Percentiles rank a stretch among this genome's conserved stretches.
phyloP scores from a whole-genome alignment of 2,329 filamentous ascomycete genomes.

The Diaporthe vexans region DNA sequence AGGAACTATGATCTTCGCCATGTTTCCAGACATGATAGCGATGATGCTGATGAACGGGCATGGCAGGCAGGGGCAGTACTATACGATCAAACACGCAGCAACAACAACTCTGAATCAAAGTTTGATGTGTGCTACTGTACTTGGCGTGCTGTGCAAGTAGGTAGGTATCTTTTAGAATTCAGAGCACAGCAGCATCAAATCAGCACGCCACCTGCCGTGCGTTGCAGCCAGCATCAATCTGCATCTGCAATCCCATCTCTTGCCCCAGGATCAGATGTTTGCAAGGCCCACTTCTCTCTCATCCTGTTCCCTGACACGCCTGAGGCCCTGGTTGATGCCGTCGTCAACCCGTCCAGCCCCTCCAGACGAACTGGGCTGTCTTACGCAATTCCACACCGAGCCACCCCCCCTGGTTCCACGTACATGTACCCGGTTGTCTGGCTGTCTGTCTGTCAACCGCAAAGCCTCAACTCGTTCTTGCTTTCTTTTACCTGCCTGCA shows the following conservation, averaged over 20 bases:
- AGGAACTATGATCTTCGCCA: background rate
- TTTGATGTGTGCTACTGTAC: background rate
- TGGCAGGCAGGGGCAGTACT: no score
- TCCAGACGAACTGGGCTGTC: constrained; percentile 16
- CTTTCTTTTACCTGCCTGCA: background rate
- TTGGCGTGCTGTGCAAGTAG: background rate
- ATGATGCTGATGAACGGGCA: no score
- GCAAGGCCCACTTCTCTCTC: constrained; percentile 17
- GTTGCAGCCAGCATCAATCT: no score
- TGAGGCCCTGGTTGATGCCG: constrained; percentile 20
- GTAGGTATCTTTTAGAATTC: background rate
- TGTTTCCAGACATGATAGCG: background rate
- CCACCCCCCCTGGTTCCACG: constrained; percentile 17
- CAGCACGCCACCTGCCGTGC: background rate
- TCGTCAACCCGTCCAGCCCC: constrained; percentile 21
- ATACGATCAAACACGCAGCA: background rate
- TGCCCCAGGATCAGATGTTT: constrained; percentile 19
- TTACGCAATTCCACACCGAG: constrained; percentile 31
- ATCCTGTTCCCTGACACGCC: constrained; percentile 7
- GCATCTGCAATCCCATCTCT: background rate
- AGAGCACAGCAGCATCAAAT: background rate
- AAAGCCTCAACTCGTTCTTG: constrained; percentile 17
- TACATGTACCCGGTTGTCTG: background rate
- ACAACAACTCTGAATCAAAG: background rate
- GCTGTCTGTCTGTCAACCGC: background rate